Percentiles rank a stretch among this genome's conserved stretches.
Conservation (phyloP, 257 asterid genomes). For the Plantago major region DNA sequence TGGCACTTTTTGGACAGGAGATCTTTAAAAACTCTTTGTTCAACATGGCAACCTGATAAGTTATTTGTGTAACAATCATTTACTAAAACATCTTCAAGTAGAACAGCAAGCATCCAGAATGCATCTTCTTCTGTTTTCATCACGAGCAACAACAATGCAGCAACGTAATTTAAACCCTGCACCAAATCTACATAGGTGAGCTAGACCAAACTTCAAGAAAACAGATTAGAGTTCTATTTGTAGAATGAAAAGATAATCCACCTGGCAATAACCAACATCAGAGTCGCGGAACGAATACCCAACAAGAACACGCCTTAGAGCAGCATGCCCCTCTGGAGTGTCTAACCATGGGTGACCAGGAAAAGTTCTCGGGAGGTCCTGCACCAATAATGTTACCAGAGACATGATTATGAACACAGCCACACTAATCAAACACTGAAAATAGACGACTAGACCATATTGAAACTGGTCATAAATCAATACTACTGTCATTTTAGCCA, state of each 20-base stretch:
- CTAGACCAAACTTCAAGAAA: background rate
- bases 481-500: no score
- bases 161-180: slow-evolving; percentile 96
- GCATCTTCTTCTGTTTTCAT: slow-evolving; percentile 99
- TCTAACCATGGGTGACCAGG: slow-evolving; percentile 99
- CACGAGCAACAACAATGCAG: slow-evolving; percentile 86
- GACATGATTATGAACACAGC: slow-evolving; percentile 7
- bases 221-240: background rate
- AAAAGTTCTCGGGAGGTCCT: slow-evolving; percentile 96
- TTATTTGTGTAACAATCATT: slow-evolving; percentile 85
- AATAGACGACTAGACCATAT: no score
- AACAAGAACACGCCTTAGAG: slow-evolving; percentile 94
- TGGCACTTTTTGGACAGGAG: slow-evolving; percentile 78
- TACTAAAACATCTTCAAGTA: slow-evolving; percentile 84
- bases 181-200: slow-evolving; percentile 4
- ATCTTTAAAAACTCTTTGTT: slow-evolving; percentile 92
- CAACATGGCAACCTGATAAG: slow-evolving; percentile 96
- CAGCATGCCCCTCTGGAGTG: slow-evolving; percentile 86
- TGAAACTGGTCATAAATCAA: no score
- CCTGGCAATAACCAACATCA: slow-evolving; percentile 99
- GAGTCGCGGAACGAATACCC: slow-evolving; percentile 97
- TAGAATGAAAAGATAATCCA: slow-evolving; percentile 16
- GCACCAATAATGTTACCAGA: slow-evolving; percentile 20
- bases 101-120: slow-evolving; percentile 98
- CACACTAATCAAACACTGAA: background rate